A percentile compares a stretch with the other conserved stretches of the same genome.
phyloP scores from a whole-genome alignment of 1,139 yeast genomes.

The Scheffersomyces lignicola region DNA sequence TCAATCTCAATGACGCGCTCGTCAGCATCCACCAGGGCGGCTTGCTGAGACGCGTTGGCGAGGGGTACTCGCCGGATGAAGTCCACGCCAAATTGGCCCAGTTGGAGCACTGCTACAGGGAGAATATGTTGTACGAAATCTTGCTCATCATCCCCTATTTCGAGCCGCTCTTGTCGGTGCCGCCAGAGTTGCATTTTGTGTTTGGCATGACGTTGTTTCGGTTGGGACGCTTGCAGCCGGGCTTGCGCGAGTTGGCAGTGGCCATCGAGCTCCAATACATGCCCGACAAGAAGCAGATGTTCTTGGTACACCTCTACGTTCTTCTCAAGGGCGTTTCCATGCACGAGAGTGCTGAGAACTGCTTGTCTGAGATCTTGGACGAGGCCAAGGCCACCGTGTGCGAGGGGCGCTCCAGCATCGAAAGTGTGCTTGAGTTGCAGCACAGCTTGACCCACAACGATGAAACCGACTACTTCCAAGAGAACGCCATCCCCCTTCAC shows the following conservation, averaged over 20 bases:
- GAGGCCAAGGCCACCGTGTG: neutral
- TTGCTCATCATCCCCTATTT: conserved; percentile 14
- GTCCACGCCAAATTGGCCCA: neutral
- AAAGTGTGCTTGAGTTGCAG: too few species aligned
- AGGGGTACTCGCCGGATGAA: conserved; percentile 1
- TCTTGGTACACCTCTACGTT: conserved; percentile 16
- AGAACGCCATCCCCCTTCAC: too few species aligned
- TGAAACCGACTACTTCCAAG: too few species aligned
- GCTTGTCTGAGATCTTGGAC: conserved; percentile 14
- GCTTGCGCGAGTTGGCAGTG: conserved; percentile 26
- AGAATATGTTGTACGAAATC: conserved; percentile 15
- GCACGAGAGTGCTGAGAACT: conserved; percentile 11
- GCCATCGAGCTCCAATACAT: conserved; percentile 25
- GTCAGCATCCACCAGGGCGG: neutral
- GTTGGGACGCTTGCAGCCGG: conserved; percentile 26
- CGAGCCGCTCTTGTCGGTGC: conserved; percentile 7
- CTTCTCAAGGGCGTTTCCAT: conserved; percentile 19
- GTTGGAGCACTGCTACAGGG: conserved; percentile 8
- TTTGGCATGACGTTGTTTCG: conserved; percentile 22
- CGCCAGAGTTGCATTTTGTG: conserved; percentile 12
- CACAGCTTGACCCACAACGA: too few species aligned
- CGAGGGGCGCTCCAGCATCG: too few species aligned
- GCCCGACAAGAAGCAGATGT: conserved; percentile 15
- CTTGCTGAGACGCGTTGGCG: neutral
- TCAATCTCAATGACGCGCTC: neutral